Percentiles rank a stretch among this genome's conserved stretches.
Conservation (phyloP, 2,329 filamentous ascomycete species). For the Aureobasidium mangrovei region DNA sequence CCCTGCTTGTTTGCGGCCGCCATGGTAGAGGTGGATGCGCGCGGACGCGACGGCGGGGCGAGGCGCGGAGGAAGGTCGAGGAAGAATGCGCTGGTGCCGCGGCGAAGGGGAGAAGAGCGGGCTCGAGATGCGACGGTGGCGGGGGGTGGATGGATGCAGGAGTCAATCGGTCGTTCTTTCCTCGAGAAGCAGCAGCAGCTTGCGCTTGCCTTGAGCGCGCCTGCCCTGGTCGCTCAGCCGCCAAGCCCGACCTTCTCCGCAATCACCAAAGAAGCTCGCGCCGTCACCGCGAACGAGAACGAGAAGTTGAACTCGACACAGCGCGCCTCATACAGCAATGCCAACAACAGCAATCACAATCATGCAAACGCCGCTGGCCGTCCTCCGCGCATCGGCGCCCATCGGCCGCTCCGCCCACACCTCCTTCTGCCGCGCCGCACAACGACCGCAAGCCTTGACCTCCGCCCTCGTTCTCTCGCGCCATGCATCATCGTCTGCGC, state of each 20-base stretch:
- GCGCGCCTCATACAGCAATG: background rate
- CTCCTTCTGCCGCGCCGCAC: background rate
- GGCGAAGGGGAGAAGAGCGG: background rate
- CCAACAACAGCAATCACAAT: background rate
- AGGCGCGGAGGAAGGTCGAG: background rate
- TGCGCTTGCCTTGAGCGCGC: too few species aligned
- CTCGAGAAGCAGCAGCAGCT: too few species aligned
- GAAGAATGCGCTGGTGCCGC: background rate
- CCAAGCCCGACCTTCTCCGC: too few species aligned
- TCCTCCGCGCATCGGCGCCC: background rate
- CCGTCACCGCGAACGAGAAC: too few species aligned
- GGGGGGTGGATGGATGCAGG: too few species aligned
- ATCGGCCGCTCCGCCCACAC: background rate
- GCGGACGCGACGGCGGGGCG: conserved; percentile 13
- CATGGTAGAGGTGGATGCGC: conserved; percentile 29
- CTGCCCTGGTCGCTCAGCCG: too few species aligned
- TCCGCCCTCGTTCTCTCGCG: conserved; percentile 4
- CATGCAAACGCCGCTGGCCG: conserved; percentile 1
- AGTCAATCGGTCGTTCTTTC: too few species aligned
- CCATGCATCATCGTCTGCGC: conserved; percentile 1
- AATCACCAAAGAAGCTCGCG: too few species aligned
- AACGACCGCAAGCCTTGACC: conserved; percentile 3
- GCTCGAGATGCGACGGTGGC: too few species aligned
- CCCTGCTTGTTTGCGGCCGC: conserved; percentile 74
- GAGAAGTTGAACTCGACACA: too few species aligned